Evolutionary conservation across 768 basidiomycete genomes (phyloP), one percentile per base, ranked within the genome.

Genomic region (Suillus sp.): DNA sequence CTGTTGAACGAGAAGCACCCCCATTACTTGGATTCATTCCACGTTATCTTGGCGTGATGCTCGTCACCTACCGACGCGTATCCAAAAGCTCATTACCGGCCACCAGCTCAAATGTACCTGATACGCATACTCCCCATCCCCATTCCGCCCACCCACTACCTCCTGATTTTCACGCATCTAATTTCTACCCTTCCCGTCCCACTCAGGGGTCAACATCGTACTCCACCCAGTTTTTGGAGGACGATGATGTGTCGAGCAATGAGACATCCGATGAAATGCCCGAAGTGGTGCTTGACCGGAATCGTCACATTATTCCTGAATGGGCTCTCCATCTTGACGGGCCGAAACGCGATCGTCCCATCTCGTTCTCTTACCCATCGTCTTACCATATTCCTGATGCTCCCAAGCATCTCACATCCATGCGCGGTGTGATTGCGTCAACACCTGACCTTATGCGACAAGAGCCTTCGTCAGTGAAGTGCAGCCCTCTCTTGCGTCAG

Each of bases 21-120:
- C 95, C 93, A 4, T 82, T 99, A 10, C 83, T 99, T 4, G 90
- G 86, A 16, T 99, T 94, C 71, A 97, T 98, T 64, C 97, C 97
- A n/a, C 90, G 96, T 50, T 99, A 99, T 76, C 83, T 99, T 18
- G 97, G 97, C 27, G 97, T 99, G 61, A 97, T 99, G 95, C 84
- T 99, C 47, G 96, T 99, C 69, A 96, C 91, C 59, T 99, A 99
- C 72, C 88, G 97, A 30, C 86, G 90, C 16, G 91, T 94, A 45
- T 78, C 83, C 16, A 87, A 82, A 69, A 70, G 75, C 14, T 69
- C 68, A 37, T 66, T 67, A 35, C 67, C 74, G 11, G 68, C 69
- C 60, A 64, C 72, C 30, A 70, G 16, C 35, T 62, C 64, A n/a
- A 64, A 69, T 43, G 59, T 61, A 45, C 27, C 69, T 34, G 48